Percentiles rank a stretch among this genome's conserved stretches.
Evolutionary conservation across 202 grass and related monocot species (phyloP).

Genomic region (Zoysia matrella): DNA sequence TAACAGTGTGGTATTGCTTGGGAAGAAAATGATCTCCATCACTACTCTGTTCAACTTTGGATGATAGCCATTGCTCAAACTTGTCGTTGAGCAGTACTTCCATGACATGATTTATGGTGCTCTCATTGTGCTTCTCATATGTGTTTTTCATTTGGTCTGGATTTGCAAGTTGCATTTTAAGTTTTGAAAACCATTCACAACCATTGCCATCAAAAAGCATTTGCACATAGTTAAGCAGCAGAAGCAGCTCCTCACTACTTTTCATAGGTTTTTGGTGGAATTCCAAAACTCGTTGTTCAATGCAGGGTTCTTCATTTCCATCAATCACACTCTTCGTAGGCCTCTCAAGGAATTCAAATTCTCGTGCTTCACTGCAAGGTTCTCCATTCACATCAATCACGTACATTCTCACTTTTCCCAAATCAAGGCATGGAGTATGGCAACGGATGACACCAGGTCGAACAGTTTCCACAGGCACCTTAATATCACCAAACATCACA

Average conservation of each 20-base stretch:
- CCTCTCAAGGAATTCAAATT: constrained; percentile 78
- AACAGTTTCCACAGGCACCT: constrained; percentile 73
- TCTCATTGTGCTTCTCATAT: constrained; percentile 39
- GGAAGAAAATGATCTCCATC: too few relatives aligned
- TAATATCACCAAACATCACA: constrained; percentile 69
- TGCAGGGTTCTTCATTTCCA: constrained; percentile 50
- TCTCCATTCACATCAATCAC: constrained; percentile 64
- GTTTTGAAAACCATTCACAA: constrained; percentile 45
- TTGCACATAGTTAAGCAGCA: constrained; percentile 63
- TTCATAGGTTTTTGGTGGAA: constrained; percentile 48
- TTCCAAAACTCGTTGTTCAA: constrained; percentile 52
- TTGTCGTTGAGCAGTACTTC: constrained; percentile 60
- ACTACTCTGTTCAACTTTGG: too few relatives aligned
- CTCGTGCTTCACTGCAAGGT: constrained; percentile 65
- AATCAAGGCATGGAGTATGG: constrained; percentile 55
- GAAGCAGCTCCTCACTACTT: constrained; percentile 57
- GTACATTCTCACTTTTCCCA: constrained; percentile 76
- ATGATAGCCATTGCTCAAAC: too few relatives aligned
- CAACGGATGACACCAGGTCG: constrained; percentile 80
- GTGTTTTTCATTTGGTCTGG: constrained; percentile 4
- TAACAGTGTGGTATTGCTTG: constrained; percentile 30
- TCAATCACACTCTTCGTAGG: constrained; percentile 49
- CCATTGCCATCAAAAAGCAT: constrained; percentile 60
- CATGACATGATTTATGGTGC: constrained; percentile 52
- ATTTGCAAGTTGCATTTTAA: constrained; percentile 31